A percentile compares a stretch with the other conserved stretches of the same genome.
Evolutionary conservation across 192 early-diverging fungal genomes (phyloP).

Genomic region (Linnemannia elongata): DNA sequence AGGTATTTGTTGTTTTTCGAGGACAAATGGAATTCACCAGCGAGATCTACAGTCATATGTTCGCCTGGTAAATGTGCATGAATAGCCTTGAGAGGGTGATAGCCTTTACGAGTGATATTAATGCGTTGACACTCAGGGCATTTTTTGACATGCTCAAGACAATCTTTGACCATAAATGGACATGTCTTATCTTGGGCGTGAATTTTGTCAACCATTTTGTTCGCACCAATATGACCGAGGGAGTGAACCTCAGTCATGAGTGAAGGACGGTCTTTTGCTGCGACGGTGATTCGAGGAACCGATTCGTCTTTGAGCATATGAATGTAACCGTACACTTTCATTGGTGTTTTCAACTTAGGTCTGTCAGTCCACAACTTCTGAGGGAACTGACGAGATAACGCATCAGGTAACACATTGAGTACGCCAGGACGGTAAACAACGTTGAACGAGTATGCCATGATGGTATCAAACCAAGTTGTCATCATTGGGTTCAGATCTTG

Average conservation of each 20-base stretch:
- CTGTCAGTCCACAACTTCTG: background rate
- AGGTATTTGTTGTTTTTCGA: background rate
- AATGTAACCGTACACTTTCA: background rate
- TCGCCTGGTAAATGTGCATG: conserved; percentile 9
- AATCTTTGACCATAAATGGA: conserved; percentile 4
- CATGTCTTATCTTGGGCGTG: background rate
- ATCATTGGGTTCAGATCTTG: conserved; percentile 32
- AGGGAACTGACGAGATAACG: conserved; percentile 19
- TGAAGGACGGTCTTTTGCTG: background rate
- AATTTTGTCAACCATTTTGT: conserved; percentile 10
- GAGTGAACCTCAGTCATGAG: background rate
- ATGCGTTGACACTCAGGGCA: conserved; percentile 3
- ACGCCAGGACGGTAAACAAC: conserved; percentile 22
- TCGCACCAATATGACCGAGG: conserved; percentile 16
- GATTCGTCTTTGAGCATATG: background rate
- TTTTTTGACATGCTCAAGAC: background rate
- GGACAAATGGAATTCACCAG: background rate
- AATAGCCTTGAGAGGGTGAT: conserved; percentile 4
- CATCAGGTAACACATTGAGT: conserved; percentile 28
- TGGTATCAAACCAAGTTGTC: conserved; percentile 19
- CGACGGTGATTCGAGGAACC: background rate
- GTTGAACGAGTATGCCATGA: conserved; percentile 31
- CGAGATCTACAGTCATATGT: conserved; percentile 3
- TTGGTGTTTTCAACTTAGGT: background rate
- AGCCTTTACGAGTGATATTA: background rate